Conservation (phyloP, 1,284 basidiomycete genomes). For the Irpex rosettiformis region DNA sequence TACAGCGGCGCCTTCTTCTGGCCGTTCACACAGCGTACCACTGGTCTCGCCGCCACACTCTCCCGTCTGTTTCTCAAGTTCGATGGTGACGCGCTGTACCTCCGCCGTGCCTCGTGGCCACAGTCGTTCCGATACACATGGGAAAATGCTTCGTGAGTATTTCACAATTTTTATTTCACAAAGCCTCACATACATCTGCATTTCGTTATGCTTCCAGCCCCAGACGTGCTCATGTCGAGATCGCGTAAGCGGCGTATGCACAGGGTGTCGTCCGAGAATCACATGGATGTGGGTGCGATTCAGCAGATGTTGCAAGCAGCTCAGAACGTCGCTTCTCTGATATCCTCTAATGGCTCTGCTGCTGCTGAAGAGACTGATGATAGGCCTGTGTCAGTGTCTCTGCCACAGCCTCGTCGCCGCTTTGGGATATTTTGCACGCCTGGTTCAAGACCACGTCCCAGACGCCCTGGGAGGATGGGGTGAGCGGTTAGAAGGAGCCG, state of each 20-base stretch:
- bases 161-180: neutral
- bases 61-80: neutral
- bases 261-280: neutral
- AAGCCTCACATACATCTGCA: neutral
- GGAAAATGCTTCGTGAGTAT: constrained; percentile 11
- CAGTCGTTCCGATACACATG: neutral
- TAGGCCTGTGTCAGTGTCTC: neutral
- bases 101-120: neutral
- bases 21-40: neutral
- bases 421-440: constrained; percentile 17
- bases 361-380: constrained; percentile 9
- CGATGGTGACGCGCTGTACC: neutral
- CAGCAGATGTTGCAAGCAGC: neutral
- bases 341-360: neutral
- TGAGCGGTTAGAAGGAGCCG: neutral
- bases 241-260: neutral
- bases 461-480: constrained; percentile 7
- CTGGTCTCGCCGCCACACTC: constrained; percentile 1
- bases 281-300: neutral
- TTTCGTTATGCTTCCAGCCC: constrained; percentile 6
- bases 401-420: constrained; percentile 8
- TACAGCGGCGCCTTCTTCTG: constrained; percentile 2
- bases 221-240: constrained; percentile 12
- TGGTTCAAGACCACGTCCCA: neutral
- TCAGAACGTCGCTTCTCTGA: neutral